Percentiles rank a stretch among this genome's conserved stretches.
Evolutionary conservation across 305 asterid species (phyloP).

Genomic region (Vinca major): DNA sequence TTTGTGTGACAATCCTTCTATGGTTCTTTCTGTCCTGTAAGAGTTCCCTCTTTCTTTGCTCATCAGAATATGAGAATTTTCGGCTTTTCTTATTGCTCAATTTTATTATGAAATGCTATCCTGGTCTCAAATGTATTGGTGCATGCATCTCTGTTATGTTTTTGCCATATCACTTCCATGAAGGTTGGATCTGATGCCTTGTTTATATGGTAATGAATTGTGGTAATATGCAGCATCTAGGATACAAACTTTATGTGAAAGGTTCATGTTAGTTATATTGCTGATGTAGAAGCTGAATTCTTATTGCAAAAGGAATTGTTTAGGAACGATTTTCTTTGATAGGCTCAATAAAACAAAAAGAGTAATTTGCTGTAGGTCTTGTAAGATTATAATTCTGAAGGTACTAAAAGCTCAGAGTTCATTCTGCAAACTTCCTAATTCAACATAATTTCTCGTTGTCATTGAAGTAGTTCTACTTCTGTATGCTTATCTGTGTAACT

Average conservation of each 20-base stretch:
- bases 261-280: background rate
- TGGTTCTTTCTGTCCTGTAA: background rate
- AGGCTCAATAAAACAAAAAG: background rate
- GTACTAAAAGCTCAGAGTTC: too few relatives aligned
- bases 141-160: background rate
- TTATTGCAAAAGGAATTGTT: background rate
- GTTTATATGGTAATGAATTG: background rate
- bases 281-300: background rate
- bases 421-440: background rate
- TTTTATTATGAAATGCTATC: background rate
- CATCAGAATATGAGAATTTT: background rate
- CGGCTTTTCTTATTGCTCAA: background rate
- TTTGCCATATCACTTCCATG: too few relatives aligned
- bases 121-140: background rate
- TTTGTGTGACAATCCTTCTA: background rate
- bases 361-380: background rate
- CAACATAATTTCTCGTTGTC: background rate
- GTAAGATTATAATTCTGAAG: background rate
- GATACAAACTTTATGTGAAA: background rate
- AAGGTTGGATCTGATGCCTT: too few relatives aligned
- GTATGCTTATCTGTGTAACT: background rate
- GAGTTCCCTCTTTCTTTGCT: background rate
- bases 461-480: background rate
- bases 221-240: background rate
- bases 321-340: background rate